Evolutionary conservation across 345 rosid species (phyloP), one percentile per base, ranked within the genome.

Genomic region (Populus davidiana): DNA sequence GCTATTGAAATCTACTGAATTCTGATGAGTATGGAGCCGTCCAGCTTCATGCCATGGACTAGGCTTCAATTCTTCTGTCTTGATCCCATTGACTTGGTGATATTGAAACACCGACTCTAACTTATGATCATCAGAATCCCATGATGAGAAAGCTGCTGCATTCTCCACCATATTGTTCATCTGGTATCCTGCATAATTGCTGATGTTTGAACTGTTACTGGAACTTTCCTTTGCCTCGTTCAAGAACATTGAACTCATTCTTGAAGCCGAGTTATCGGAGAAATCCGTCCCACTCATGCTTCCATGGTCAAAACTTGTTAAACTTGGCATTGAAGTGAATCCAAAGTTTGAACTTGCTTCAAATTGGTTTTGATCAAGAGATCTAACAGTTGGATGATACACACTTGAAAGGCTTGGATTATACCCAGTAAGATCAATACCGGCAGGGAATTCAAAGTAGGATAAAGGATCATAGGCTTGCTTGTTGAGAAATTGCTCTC

Each of bases 161-260:
- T 84, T 82, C 25, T 82, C 87, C 69, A 78, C 59, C 36, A 79
- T 74, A 31, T 39, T 82, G 82, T 54, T 80, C 75, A 84, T 77
- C 52, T 81, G 90, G 59, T 80, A 82, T 62, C 84, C 86, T 10
- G 80, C 73, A 80, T 84, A 86, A 38, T 70, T 80, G 87, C 89
- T 82, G 70, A 82, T 81, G 80, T 84, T 89, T 31, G 92, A 86
- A 77, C 91, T 84, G 81, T 86, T 90, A 61, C 90, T 88, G 1
- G 89, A 81, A 68, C 85, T 83, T 67, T 87, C 84, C 85, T 69
- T 81, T 3, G 87, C 81, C 66, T 84, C 87, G 10, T 81, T 79
- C 80, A 80, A 56, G 74, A 86, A 63, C 59, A 85, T 75, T 23
- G 77, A 77, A 70, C 83, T 80, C 78, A 85, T 81, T 69, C 84